Evolutionary conservation across 176 grass and related monocot genomes (phyloP).

Genomic region (Tillandsia fasciculata): DNA sequence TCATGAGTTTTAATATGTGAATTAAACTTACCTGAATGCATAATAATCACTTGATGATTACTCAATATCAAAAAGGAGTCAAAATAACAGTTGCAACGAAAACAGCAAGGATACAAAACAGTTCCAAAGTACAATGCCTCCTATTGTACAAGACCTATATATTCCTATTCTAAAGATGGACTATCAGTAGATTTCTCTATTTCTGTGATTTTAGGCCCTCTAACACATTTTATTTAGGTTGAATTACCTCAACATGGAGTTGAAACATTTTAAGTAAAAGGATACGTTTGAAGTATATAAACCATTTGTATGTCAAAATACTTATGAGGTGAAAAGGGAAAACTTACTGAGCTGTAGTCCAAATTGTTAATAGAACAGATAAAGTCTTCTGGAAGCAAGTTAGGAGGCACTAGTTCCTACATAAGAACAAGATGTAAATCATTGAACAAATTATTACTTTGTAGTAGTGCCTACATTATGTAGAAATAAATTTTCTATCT

Average conservation of each 20-base stretch:
- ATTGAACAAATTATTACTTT: constrained; percentile 8
- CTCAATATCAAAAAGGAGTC: neutral
- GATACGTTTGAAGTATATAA: neutral
- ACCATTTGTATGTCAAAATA: neutral
- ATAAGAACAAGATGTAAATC: constrained; percentile 23
- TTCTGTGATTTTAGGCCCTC: neutral
- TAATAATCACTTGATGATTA: neutral
- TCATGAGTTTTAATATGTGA: neutral
- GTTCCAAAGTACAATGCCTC: neutral
- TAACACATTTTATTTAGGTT: neutral
- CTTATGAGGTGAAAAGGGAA: neutral
- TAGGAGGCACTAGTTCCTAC: constrained; percentile 65
- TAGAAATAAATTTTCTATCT: neutral
- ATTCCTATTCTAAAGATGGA: too few relatives aligned
- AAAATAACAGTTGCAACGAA: neutral
- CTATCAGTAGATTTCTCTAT: neutral
- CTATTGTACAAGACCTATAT: neutral
- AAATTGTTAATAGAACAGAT: constrained; percentile 59
- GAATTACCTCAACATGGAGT: neutral
- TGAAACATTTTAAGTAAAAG: neutral
- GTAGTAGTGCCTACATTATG: constrained; percentile 4
- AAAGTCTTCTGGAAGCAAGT: constrained; percentile 62
- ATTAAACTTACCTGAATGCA: neutral
- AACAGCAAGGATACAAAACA: neutral
- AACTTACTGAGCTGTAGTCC: constrained; percentile 99